A percentile compares a stretch with the other conserved stretches of the same genome.
These are phyloP conservation scores for Sclerotinia spermophila DNA, from an alignment of 2,329 filamentous ascomycete genomes.

Conservation along the genomic window DNA sequence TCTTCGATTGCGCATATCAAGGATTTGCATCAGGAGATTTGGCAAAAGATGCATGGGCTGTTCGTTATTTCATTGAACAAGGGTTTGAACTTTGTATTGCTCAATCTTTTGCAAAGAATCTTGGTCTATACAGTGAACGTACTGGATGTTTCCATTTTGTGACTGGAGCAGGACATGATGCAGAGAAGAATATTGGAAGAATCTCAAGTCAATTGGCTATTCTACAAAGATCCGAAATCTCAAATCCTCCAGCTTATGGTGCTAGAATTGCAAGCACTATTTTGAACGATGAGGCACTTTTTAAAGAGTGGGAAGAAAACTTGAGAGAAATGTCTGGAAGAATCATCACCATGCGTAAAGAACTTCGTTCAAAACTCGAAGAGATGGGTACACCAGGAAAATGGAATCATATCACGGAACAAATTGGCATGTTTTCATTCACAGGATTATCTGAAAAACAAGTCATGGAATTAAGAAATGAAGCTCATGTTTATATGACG, in stretches of 20 bases:
- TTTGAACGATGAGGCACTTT: conserved; percentile 77
- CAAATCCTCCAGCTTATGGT: conserved; percentile 92
- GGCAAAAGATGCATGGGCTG: conserved; percentile 79
- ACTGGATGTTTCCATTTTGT: conserved; percentile 96
- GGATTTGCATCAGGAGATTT: conserved; percentile 94
- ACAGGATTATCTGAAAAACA: conserved; percentile 74
- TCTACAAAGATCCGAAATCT: conserved; percentile 95
- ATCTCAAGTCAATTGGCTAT: conserved; percentile 88
- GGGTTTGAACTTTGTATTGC: conserved; percentile 85
- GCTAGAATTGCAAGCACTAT: conserved; percentile 82
- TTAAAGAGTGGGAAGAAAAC: conserved; percentile 85
- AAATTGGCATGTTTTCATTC: conserved; percentile 99
- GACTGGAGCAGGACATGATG: conserved; percentile 66
- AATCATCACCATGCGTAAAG: conserved; percentile 86
- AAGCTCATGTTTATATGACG: conserved; percentile 83
- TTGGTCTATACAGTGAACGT: conserved; percentile 94
- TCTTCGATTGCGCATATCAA: conserved; percentile 98
- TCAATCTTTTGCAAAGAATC: conserved; percentile 97
- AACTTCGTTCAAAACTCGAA: conserved; percentile 76
- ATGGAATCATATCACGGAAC: conserved; percentile 97
- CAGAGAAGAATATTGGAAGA: conserved; percentile 54
- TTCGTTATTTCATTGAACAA: conserved; percentile 89
- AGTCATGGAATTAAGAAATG: conserved; percentile 64
- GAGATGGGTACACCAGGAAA: conserved; percentile 79
- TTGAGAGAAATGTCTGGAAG: conserved; percentile 90